phyloP scores from a whole-genome alignment of 805 yeast species.

The Schwanniomyces polymorphus region DNA sequence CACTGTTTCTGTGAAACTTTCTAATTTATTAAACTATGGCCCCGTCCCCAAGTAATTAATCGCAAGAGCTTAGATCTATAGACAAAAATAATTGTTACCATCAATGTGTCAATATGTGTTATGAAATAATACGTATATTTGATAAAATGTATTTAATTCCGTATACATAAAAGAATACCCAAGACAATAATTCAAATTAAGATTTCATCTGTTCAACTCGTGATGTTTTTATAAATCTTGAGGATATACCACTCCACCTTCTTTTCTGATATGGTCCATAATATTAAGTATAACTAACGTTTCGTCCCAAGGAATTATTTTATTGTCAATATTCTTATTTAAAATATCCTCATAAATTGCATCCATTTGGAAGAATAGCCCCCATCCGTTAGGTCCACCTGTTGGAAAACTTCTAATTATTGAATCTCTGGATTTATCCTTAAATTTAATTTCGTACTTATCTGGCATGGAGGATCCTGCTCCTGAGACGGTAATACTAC shows the following conservation, averaged over 20 bases:
- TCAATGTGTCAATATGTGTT: too few relatives aligned
- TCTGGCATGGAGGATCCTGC: conserved; percentile 29
- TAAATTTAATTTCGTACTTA: conserved; percentile 29
- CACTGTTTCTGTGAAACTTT: too few relatives aligned
- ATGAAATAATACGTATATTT: too few relatives aligned
- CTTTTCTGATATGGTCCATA: conserved; percentile 47
- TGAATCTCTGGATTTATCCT: conserved; percentile 29
- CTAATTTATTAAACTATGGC: too few relatives aligned
- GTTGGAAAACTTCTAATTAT: conserved; percentile 7
- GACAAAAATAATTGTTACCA: too few relatives aligned
- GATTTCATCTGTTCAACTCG: too few relatives aligned
- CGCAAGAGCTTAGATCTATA: too few relatives aligned
- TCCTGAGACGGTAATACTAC: conserved; percentile 21
- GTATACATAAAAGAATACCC: too few relatives aligned
- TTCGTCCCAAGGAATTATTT: conserved; percentile 43
- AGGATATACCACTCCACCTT: conserved; percentile 46
- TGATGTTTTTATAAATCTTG: conserved; percentile 21
- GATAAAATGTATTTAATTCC: too few relatives aligned
- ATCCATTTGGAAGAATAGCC: conserved; percentile 58
- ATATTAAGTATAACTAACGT: conserved; percentile 44
- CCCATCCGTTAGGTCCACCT: conserved; percentile 21
- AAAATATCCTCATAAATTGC: conserved; percentile 48
- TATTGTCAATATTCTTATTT: conserved; percentile 36
- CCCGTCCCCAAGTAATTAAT: too few relatives aligned
- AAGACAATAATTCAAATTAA: too few relatives aligned